phyloP scores from a whole-genome alignment of 2,329 filamentous ascomycete genomes.

The Phyllosticta paracitricarpa region DNA sequence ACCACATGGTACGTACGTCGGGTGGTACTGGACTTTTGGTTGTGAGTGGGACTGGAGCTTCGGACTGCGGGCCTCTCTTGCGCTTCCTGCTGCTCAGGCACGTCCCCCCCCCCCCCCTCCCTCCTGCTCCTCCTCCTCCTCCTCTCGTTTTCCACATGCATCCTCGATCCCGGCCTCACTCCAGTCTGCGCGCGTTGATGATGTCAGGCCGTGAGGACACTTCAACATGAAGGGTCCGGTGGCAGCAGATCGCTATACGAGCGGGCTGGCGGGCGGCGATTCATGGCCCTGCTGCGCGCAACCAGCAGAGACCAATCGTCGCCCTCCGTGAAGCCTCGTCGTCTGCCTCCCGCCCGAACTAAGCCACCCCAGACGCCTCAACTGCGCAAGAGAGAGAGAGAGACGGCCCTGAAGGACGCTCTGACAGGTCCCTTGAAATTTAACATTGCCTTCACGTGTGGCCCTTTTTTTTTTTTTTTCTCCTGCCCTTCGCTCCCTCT shows the following conservation, averaged over 20 bases:
- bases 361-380: conserved; percentile 9
- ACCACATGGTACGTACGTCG: too few species aligned
- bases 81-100: neutral
- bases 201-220: neutral
- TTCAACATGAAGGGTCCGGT: neutral
- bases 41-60: neutral
- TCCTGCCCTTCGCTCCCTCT: neutral
- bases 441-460: neutral
- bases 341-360: neutral
- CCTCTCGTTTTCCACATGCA: too few species aligned
- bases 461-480: neutral
- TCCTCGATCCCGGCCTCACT: too few species aligned
- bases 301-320: conserved; percentile 3
- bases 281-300: conserved; percentile 4
- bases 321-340: neutral
- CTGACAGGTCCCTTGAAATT: conserved; percentile 10
- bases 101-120: too few species aligned
- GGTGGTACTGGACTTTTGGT: too few species aligned
- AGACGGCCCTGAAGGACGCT: conserved; percentile 4
- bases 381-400: neutral
- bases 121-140: too few species aligned
- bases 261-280: neutral
- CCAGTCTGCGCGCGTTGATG: too few species aligned
- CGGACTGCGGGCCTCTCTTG: neutral
- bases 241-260: conserved; percentile 8